Percentiles rank a stretch among this genome's conserved stretches.
These are phyloP conservation scores for Cyclotella sp. DNA, from an alignment of 108 stramenopile species.

Conservation along the genomic window DNA sequence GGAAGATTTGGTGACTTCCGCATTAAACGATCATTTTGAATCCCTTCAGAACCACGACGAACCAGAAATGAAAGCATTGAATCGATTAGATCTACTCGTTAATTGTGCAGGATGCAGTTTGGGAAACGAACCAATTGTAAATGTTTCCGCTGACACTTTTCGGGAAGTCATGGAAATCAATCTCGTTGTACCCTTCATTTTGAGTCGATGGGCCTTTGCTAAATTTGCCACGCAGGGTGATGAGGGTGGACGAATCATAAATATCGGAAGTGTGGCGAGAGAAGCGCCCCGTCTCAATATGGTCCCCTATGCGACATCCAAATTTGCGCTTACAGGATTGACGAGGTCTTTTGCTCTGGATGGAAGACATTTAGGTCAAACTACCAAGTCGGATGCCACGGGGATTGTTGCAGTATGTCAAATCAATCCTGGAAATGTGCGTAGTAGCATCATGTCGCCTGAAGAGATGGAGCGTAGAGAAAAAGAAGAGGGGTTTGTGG, in stretches of 20 bases:
- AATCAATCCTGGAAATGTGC: conserved; percentile 56
- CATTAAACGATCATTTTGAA: conserved; percentile 43
- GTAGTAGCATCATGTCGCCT: conserved; percentile 44
- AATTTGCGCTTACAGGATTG: conserved; percentile 44
- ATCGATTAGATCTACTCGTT: conserved; percentile 42
- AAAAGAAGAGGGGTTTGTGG: conserved; percentile 51
- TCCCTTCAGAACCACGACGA: conserved; percentile 28
- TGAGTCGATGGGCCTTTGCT: conserved; percentile 36
- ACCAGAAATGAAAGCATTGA: conserved; percentile 18
- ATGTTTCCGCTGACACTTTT: conserved; percentile 38
- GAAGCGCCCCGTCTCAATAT: conserved; percentile 45
- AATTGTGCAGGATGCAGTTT: conserved; percentile 49
- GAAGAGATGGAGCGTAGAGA: conserved; percentile 41
- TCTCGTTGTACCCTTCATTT: conserved; percentile 39
- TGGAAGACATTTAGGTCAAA: conserved; percentile 34
- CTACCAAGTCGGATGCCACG: conserved; percentile 31
- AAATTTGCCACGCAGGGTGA: conserved; percentile 26
- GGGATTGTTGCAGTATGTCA: conserved; percentile 45
- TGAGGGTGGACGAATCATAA: conserved; percentile 37
- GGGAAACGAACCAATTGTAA: conserved; percentile 44
- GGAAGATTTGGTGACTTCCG: conserved; percentile 29
- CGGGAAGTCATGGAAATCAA: conserved; percentile 41
- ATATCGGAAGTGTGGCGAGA: conserved; percentile 48
- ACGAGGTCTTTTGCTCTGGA: conserved; percentile 39
- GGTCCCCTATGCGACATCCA: conserved; percentile 49